A percentile compares a stretch with the other conserved stretches of the same genome.
These are phyloP conservation scores for Funneliformis caledonium DNA, from an alignment of 371 early-diverging fungal species.

Conservation along the genomic window DNA sequence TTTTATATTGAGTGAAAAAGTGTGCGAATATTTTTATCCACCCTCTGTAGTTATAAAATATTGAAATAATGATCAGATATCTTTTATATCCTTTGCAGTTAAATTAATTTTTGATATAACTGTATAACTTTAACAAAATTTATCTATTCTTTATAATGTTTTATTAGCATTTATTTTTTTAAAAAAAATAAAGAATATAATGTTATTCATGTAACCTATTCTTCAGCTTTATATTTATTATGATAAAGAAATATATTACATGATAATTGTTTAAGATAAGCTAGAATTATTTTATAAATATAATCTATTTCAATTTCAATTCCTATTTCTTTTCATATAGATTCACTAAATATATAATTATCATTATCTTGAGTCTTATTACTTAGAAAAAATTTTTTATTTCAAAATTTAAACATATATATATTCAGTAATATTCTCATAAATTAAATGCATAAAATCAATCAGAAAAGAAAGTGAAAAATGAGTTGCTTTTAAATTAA, in stretches of 20 bases:
- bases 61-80: background rate
- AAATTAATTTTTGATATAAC: background rate
- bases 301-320: background rate
- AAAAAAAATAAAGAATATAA: background rate
- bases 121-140: background rate
- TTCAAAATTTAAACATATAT: constrained; percentile 10
- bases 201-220: background rate
- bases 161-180: background rate
- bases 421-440: no score
- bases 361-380: background rate
- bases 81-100: background rate
- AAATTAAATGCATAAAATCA: constrained; percentile 13
- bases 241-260: background rate
- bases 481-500: background rate
- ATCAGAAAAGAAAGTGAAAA: background rate
- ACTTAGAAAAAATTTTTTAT: background rate
- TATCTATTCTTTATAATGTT: background rate
- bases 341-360: background rate
- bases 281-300: background rate
- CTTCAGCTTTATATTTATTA: background rate
- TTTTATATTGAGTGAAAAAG: no score
- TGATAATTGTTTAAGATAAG: background rate
- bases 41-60: background rate
- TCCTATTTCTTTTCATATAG: background rate
- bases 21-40: no score